Conservation (phyloP, 805 yeast genomes). For the Candida fluviatilis region DNA sequence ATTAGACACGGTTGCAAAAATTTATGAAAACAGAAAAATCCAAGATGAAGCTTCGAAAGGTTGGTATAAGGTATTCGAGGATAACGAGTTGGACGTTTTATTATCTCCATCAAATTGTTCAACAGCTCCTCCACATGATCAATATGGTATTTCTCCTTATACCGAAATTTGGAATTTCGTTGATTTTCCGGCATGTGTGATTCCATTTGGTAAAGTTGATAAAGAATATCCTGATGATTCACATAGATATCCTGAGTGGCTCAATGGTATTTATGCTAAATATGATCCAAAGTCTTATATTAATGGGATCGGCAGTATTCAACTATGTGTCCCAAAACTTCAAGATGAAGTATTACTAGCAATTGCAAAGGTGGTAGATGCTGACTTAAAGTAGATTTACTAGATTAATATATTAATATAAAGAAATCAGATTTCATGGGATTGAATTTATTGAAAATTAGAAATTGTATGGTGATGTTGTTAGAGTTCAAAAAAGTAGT, state of each 20-base stretch:
- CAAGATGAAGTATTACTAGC: conserved; percentile 1
- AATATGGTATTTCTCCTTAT: conserved; percentile 40
- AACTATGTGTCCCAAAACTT: background rate
- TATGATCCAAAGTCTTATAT: background rate
- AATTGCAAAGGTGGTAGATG: background rate
- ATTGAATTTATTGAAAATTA: no score
- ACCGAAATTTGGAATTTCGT: conserved; percentile 36
- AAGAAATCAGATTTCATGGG: no score
- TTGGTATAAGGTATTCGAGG: conserved; percentile 28
- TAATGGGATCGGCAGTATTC: conserved; percentile 1
- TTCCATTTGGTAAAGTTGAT: conserved; percentile 59
- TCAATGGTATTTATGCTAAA: conserved; percentile 1
- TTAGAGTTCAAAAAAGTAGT: no score
- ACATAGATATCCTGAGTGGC: background rate
- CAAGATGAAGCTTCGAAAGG: conserved; percentile 25
- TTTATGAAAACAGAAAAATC: background rate
- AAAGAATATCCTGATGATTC: conserved; percentile 9
- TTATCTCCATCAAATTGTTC: conserved; percentile 34
- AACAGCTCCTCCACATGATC: conserved; percentile 38
- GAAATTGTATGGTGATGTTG: no score
- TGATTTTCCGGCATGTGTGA: conserved; percentile 26
- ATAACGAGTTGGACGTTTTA: conserved; percentile 43
- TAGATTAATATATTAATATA: no score
- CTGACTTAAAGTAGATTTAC: background rate
- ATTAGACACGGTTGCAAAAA: conserved; percentile 1